Conservation (phyloP, 345 rosid species). For the Passiflora organensis region DNA sequence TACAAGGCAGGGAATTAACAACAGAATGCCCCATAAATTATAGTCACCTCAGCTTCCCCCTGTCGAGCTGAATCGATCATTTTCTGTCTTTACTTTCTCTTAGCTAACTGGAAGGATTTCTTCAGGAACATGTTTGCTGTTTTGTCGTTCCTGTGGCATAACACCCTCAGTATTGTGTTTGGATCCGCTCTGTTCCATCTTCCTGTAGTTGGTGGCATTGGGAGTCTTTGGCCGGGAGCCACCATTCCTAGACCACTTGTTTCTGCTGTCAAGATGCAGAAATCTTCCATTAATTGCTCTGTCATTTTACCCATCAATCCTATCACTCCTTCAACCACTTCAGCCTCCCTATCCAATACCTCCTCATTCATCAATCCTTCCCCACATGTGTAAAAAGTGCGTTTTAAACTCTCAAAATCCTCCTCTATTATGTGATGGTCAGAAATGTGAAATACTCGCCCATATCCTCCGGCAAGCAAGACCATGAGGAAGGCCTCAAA, state of each 20-base stretch:
- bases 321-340: conserved; percentile 68
- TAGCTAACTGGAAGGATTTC: conserved; percentile 64
- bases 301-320: conserved; percentile 66
- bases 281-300: conserved; percentile 77
- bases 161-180: conserved; percentile 64
- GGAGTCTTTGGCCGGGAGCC: conserved; percentile 51
- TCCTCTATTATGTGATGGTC: conserved; percentile 58
- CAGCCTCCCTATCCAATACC: conserved; percentile 59
- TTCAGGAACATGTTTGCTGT: conserved; percentile 61
- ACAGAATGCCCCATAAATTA: conserved; percentile 7
- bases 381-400: conserved; percentile 57
- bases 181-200: conserved; percentile 80
- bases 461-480: conserved; percentile 67
- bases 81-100: conserved; percentile 36
- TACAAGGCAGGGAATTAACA: conserved; percentile 3
- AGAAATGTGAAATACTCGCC: conserved; percentile 47
- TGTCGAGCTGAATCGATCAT: not conserved
- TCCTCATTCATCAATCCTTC: conserved; percentile 75
- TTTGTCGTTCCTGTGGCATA: conserved; percentile 75
- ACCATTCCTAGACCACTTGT: conserved; percentile 42
- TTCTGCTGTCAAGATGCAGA: conserved; percentile 53
- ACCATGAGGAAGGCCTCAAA: conserved; percentile 80
- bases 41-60: conserved; percentile 8
- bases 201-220: conserved; percentile 78
- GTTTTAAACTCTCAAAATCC: conserved; percentile 66